These are phyloP conservation scores for Hypericum perforatum DNA, from an alignment of 345 rosid genomes.

Conservation along the genomic window DNA sequence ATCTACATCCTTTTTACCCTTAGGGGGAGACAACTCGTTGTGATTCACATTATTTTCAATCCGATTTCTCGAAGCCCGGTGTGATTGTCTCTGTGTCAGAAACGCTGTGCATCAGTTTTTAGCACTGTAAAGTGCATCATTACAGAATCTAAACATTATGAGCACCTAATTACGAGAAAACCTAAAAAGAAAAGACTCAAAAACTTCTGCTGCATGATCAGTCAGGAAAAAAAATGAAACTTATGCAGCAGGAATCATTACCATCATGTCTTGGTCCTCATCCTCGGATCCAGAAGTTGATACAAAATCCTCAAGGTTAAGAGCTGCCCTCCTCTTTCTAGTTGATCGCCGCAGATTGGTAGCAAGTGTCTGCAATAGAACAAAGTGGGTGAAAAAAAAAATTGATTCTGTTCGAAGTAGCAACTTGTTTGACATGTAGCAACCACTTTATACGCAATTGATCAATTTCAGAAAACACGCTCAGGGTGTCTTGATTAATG, in stretches of 20 bases:
- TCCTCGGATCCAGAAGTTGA: conserved; percentile 94
- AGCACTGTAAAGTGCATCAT: conserved; percentile 4
- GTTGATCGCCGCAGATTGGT: conserved; percentile 93
- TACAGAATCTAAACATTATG: too few species aligned
- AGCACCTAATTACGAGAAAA: neutral
- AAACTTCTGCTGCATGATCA: neutral
- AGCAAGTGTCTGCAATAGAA: conserved; percentile 43
- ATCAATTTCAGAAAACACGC: too few species aligned
- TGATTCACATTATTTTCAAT: conserved; percentile 44
- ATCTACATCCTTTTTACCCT: conserved; percentile 41
- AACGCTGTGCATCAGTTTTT: conserved; percentile 8
- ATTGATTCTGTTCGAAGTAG: too few species aligned
- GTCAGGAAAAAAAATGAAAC: neutral
- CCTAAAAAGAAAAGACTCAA: neutral
- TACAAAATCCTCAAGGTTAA: conserved; percentile 69
- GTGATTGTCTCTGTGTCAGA: conserved; percentile 58
- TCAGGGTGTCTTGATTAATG: too few species aligned
- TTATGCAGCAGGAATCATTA: conserved; percentile 26
- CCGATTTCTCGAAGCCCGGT: conserved; percentile 49
- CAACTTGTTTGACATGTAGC: too few species aligned
- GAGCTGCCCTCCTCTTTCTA: conserved; percentile 78
- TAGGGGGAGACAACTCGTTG: conserved; percentile 49
- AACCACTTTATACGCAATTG: too few species aligned
- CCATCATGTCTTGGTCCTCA: conserved; percentile 93
- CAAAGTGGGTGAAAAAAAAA: conserved; percentile 10